Evolutionary conservation across 208 protist species (phyloP).

Genomic region (Borovskyia barvae): DNA sequence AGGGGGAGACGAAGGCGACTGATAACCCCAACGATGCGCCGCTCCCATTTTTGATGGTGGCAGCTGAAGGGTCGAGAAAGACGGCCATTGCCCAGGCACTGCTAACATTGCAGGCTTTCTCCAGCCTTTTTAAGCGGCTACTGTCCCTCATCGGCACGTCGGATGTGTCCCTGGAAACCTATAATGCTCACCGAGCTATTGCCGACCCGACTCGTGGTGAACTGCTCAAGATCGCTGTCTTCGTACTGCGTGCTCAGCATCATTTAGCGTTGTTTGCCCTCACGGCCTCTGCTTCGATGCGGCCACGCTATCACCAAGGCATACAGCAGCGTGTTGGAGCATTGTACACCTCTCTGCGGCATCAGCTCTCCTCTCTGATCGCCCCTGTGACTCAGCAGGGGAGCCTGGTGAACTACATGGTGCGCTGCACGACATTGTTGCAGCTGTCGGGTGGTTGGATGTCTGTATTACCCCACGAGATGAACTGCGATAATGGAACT

Average conservation of each 20-base stretch:
- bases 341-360: slow-evolving; percentile 39
- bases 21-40: neutral
- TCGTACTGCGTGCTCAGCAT: slow-evolving; percentile 45
- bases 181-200: slow-evolving; percentile 74
- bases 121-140: slow-evolving; percentile 36
- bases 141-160: slow-evolving; percentile 58
- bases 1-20: neutral
- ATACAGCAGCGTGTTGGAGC: slow-evolving; percentile 22
- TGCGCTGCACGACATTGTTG: slow-evolving; percentile 77
- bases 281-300: slow-evolving; percentile 7
- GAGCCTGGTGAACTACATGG: slow-evolving; percentile 76
- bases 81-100: slow-evolving; percentile 3
- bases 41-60: neutral
- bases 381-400: slow-evolving; percentile 57
- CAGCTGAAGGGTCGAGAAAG: neutral
- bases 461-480: slow-evolving; percentile 47
- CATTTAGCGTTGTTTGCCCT: slow-evolving; percentile 38
- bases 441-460: slow-evolving; percentile 80
- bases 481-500: neutral
- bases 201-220: slow-evolving; percentile 56
- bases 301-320: slow-evolving; percentile 10
- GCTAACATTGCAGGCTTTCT: slow-evolving; percentile 18
- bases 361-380: slow-evolving; percentile 49
- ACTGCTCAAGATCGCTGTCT: slow-evolving; percentile 68
- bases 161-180: slow-evolving; percentile 80